A percentile compares a stretch with the other conserved stretches of the same genome.
phyloP scores from a whole-genome alignment of 148 eudicot genomes.

The Suaeda aralocaspica region DNA sequence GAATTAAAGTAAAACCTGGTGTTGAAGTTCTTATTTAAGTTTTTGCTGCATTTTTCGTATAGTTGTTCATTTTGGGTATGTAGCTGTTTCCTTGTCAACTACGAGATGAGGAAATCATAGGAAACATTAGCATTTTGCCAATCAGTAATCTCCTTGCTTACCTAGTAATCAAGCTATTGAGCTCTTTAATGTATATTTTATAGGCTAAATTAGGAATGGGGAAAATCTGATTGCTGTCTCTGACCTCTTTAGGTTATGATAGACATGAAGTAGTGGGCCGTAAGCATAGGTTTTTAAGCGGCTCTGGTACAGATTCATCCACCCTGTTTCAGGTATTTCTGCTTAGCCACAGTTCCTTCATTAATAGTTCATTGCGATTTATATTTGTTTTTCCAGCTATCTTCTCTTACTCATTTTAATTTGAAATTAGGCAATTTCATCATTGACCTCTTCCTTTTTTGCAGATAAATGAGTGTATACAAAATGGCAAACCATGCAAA shows the following conservation, averaged over 20 bases:
- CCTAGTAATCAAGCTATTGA: neutral
- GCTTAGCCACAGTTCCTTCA: conserved; percentile 5
- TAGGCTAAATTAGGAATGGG: neutral
- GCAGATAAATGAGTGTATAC: conserved; percentile 65
- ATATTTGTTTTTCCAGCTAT: neutral
- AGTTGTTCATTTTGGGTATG: neutral
- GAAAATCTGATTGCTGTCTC: neutral
- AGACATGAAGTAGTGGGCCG: conserved; percentile 79
- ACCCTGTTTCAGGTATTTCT: conserved; percentile 51
- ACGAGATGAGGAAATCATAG: neutral
- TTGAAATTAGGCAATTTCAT: conserved; percentile 1
- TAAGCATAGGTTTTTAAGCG: conserved; percentile 61
- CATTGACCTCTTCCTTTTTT: neutral
- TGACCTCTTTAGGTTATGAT: conserved; percentile 50
- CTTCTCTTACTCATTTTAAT: neutral
- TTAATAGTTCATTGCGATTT: neutral
- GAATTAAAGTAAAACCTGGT: no score
- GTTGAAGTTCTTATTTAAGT: no score
- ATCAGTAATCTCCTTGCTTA: neutral
- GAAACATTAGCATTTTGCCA: neutral
- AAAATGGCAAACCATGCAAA: conserved; percentile 48
- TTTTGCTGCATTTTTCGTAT: no score
- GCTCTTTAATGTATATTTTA: neutral
- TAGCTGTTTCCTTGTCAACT: neutral
- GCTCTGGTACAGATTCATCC: conserved; percentile 51